A percentile compares a stretch with the other conserved stretches of the same genome.
These are phyloP conservation scores for Omphalotus guepiniiformis DNA, from an alignment of 768 basidiomycete genomes.

Conservation along the genomic window DNA sequence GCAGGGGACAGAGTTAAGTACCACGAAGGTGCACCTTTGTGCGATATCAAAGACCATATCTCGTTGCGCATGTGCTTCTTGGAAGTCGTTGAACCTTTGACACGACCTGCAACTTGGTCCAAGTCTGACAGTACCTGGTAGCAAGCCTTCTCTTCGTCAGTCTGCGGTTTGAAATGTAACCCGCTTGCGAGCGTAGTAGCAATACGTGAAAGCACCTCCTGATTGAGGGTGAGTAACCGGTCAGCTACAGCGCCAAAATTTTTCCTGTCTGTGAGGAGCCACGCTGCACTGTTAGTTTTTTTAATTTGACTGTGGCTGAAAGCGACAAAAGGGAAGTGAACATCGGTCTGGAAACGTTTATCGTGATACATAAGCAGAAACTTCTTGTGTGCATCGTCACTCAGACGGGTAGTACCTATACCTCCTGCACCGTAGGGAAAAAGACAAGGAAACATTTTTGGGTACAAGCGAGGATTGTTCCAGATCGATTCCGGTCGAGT, in stretches of 20 bases:
- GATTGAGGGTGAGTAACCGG: neutral
- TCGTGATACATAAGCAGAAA: conserved; percentile 34
- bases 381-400: conserved; percentile 21
- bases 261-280: neutral
- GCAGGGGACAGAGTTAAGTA: conserved; percentile 30
- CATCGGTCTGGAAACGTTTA: conserved; percentile 34
- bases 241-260: neutral
- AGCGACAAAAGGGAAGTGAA: conserved; percentile 31
- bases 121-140: neutral
- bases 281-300: neutral
- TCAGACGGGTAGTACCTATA: conserved; percentile 25
- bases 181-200: neutral
- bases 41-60: conserved; percentile 1
- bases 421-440: conserved; percentile 39
- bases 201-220: neutral
- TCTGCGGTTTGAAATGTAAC: neutral
- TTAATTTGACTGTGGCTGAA: conserved; percentile 35
- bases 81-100: conserved; percentile 10
- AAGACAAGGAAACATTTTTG: conserved; percentile 35
- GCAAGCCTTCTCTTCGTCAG: neutral
- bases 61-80: conserved; percentile 15
- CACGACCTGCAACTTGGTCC: neutral
- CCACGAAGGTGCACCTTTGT: conserved; percentile 27
- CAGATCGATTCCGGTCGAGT: conserved; percentile 24
- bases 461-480: conserved; percentile 29